Conservation (phyloP, 805 yeast species). For the Myxozyma neotropica region DNA sequence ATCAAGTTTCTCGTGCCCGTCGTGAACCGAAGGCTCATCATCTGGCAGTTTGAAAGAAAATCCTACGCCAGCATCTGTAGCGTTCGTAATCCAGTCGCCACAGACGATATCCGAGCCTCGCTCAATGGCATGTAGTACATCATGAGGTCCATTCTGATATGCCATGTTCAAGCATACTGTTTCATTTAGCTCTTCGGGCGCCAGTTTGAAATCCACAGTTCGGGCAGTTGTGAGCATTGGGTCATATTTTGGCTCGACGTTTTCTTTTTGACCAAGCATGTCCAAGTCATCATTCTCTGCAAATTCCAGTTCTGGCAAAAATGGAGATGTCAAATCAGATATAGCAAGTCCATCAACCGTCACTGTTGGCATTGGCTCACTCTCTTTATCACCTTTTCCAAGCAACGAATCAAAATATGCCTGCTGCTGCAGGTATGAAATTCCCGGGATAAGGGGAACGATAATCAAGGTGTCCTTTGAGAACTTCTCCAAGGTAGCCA, state of each 20-base stretch:
- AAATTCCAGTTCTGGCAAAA: slow-evolving; percentile 1
- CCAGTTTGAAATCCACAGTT: background rate
- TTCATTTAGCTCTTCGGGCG: slow-evolving; percentile 25
- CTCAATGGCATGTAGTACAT: slow-evolving; percentile 39
- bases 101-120: slow-evolving; percentile 44
- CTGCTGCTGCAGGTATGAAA: slow-evolving; percentile 34
- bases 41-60: slow-evolving; percentile 38
- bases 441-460: slow-evolving; percentile 43
- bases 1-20: slow-evolving; percentile 30
- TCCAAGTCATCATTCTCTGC: slow-evolving; percentile 7
- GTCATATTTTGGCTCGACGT: slow-evolving; percentile 3
- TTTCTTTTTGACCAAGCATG: slow-evolving; percentile 5
- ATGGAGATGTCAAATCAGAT: slow-evolving; percentile 20
- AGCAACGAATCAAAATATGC: slow-evolving; percentile 33
- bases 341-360: slow-evolving; percentile 31
- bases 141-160: slow-evolving; percentile 42
- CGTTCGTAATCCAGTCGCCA: slow-evolving; percentile 39
- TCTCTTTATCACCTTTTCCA: slow-evolving; percentile 22
- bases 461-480: slow-evolving; percentile 32
- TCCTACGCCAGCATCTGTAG: slow-evolving; percentile 47
- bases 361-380: background rate
- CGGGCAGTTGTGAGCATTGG: slow-evolving; percentile 13
- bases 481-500: slow-evolving; percentile 26
- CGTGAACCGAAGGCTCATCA: slow-evolving; percentile 20
- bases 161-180: slow-evolving; percentile 29